A percentile compares a stretch with the other conserved stretches of the same genome.
Conservation (phyloP, 768 basidiomycete species). For the Xerocomellus chrysenteron region DNA sequence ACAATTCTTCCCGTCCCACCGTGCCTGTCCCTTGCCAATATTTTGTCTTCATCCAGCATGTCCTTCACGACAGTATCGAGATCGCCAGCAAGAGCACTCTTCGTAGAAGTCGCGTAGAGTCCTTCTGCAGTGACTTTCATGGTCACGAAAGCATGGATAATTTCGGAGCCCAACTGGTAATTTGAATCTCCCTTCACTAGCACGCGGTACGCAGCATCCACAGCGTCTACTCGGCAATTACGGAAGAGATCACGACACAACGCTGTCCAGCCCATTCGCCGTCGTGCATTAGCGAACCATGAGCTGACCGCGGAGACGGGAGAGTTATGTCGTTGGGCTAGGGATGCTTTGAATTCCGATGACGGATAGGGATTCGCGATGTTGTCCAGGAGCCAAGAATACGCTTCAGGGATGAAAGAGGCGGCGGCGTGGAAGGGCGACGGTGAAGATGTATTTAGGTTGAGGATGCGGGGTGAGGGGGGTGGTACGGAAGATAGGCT, state of each 20-base stretch:
- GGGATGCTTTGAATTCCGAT: slow-evolving; percentile 17
- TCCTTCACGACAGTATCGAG: slow-evolving; percentile 33
- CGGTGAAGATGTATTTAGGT: background rate
- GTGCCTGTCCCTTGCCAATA: no score
- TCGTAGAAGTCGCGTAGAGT: slow-evolving; percentile 26
- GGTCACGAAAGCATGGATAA: slow-evolving; percentile 25
- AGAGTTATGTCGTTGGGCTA: slow-evolving; percentile 28
- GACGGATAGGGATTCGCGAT: slow-evolving; percentile 54
- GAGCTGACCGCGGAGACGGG: slow-evolving; percentile 35
- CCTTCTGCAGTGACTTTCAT: slow-evolving; percentile 30
- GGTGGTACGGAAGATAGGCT: background rate
- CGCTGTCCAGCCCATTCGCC: slow-evolving; percentile 51
- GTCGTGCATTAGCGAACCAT: slow-evolving; percentile 48
- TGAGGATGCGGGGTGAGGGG: background rate
- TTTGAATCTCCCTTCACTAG: slow-evolving; percentile 18
- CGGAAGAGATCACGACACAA: slow-evolving; percentile 31
- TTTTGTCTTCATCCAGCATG: slow-evolving; percentile 18
- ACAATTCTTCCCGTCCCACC: no score
- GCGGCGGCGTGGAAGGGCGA: no score
- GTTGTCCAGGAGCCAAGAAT: slow-evolving; percentile 45
- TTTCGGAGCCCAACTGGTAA: background rate
- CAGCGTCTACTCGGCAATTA: slow-evolving; percentile 19
- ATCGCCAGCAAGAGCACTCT: slow-evolving; percentile 30
- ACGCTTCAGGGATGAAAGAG: slow-evolving; percentile 24
- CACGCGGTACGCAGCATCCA: slow-evolving; percentile 26